These are phyloP conservation scores for Paramyrothecium sp. DNA, from an alignment of 2,329 filamentous ascomycete species.

Conservation along the genomic window DNA sequence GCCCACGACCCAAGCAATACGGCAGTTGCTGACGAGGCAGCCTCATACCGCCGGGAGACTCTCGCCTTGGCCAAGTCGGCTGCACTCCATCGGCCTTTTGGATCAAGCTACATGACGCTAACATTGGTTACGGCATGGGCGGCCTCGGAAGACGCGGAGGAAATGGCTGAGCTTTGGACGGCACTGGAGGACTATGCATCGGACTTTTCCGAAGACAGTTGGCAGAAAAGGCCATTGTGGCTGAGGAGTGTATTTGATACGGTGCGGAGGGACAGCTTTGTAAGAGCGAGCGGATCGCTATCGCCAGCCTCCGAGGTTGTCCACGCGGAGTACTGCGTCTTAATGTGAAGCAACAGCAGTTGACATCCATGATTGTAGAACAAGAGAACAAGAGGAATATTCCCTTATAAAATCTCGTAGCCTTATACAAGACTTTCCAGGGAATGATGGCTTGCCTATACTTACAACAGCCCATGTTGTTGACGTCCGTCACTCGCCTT, in stretches of 20 bases:
- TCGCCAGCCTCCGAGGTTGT: no score
- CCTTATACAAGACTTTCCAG: no score
- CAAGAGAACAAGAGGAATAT: no score
- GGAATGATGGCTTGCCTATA: no score
- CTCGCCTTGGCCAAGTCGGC: slow-evolving; percentile 17
- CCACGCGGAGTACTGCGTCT: no score
- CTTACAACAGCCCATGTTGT: no score
- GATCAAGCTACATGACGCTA: slow-evolving; percentile 22
- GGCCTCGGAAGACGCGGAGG: slow-evolving; percentile 21
- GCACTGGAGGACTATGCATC: slow-evolving; percentile 15
- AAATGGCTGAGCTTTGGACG: slow-evolving; percentile 5
- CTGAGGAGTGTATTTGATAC: not conserved
- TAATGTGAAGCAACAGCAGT: no score
- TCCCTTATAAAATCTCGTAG: no score
- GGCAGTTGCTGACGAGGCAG: slow-evolving; percentile 13
- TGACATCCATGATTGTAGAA: no score
- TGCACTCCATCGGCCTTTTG: slow-evolving; percentile 19
- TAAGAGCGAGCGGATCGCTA: no score
- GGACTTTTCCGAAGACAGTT: slow-evolving; percentile 13
- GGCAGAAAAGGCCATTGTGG: slow-evolving; percentile 1
- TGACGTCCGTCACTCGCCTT: no score
- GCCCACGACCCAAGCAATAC: slow-evolving; percentile 13
- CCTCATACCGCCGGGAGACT: slow-evolving; percentile 16
- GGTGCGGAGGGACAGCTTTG: not conserved
- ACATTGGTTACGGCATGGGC: slow-evolving; percentile 22